Conservation (phyloP, 805 yeast genomes). For the Kodamaea jinghongensis region DNA sequence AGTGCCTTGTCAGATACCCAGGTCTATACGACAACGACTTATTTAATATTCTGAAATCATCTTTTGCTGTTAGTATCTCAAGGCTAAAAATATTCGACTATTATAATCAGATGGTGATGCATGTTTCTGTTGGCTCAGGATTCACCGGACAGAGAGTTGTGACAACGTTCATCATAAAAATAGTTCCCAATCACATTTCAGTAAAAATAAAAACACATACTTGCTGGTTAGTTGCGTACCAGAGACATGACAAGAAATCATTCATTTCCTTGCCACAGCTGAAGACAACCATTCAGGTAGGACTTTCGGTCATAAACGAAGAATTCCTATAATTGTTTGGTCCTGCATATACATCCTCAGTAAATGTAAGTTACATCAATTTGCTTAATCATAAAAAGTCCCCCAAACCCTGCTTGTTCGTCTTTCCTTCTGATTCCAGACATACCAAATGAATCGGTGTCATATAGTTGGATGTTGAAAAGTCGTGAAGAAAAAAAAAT, state of each 20-base stretch:
- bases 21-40: conserved; percentile 13
- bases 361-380: conserved; percentile 27
- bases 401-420: not conserved
- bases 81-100: not conserved
- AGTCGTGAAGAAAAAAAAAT: not conserved
- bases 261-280: not conserved
- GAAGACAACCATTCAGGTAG: too few species aligned
- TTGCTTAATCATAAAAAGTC: conserved; percentile 23
- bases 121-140: conserved; percentile 84
- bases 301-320: conserved; percentile 60
- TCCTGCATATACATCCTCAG: conserved; percentile 83
- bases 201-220: not conserved
- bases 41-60: conserved; percentile 4
- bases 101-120: conserved; percentile 95
- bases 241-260: too few species aligned
- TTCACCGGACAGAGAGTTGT: conserved; percentile 42
- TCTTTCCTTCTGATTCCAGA: conserved; percentile 5
- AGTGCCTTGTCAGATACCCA: not conserved
- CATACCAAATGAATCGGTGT: conserved; percentile 6
- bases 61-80: conserved; percentile 1
- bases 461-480: not conserved
- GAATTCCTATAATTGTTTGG: conserved; percentile 64
- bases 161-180: conserved; percentile 18
- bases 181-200: too few species aligned
- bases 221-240: not conserved